Base-by-base conservation (phyloP, 805 yeast species). In the Teunomyces cretensis region DNA sequence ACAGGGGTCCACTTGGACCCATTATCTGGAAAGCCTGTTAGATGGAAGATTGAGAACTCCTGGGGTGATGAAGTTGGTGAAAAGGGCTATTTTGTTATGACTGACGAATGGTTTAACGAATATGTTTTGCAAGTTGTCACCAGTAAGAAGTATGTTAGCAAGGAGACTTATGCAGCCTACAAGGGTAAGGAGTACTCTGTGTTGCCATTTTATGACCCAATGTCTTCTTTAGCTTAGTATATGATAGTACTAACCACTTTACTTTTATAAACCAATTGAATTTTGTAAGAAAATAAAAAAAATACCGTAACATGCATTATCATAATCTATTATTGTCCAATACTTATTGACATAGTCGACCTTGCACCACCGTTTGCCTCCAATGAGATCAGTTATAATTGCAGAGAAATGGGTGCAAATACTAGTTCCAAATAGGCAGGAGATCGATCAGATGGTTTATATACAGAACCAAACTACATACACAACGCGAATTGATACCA, bases 1-100 rank as follows among this genome's bases (percentile, higher is more conserved):
- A 83, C 90, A 9, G 96, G 83, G 27, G 92, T 86, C 38, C 90
- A 88, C 62, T 68, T 88, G 30, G 89, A 84, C 51, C 80, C 74
- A 9, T 42, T 38, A 6, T 56, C 64, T 30, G 74, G 74, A 11
- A 38, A 41, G 3, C 76, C 75, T 4, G 57, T 68, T 2, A 60
- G 76, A 55, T 71, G 75, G 76, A 71, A 70, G 55, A 67, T 71
- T 42, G 70, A 71, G 50, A 71, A 70, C 52, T 69, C 75, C 1
- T 70, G 75, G 75, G 76, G 76, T 43, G 67, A 62, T 28, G 65
- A 48, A 4, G 65, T 58, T 7, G 75, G 76, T 31, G 65, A 68
- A 26, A 62, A 65, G 46, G 75, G 76, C n/a, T 68, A 61, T 53
- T 70, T 60, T 45, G 58, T 70, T 41, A 71, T 71, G 75, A 64